Conservation (phyloP, 148 eudicot species). For the Cornus controversa region DNA sequence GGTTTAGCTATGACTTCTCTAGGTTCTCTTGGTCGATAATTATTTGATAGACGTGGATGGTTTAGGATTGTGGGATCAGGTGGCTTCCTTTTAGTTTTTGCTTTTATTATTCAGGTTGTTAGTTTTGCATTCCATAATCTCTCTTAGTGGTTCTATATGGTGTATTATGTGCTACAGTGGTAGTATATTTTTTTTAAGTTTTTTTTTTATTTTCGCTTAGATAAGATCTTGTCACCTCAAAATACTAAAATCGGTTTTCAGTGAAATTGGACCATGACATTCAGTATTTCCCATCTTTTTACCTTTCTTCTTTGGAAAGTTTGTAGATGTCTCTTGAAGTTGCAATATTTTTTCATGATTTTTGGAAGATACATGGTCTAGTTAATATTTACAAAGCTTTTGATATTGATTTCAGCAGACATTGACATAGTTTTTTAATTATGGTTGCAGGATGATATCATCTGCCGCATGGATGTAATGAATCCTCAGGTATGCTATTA, state of each 20-base stretch:
- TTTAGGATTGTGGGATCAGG: not conserved
- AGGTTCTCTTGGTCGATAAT: not conserved
- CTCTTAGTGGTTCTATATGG: not conserved
- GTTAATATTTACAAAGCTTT: not conserved
- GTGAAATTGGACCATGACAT: not conserved
- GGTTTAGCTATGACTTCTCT: not conserved
- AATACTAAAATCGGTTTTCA: not conserved
- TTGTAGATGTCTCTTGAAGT: not conserved
- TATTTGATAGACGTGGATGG: not conserved
- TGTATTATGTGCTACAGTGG: too few relatives aligned
- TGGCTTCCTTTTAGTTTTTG: not conserved
- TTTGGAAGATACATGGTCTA: not conserved
- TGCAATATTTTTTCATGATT: not conserved
- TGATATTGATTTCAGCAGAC: slow-evolving; percentile 3
- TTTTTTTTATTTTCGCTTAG: not conserved
- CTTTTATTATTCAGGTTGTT: not conserved
- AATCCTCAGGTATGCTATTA: slow-evolving; percentile 80
- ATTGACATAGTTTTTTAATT: slow-evolving; percentile 11
- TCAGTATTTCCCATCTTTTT: not conserved
- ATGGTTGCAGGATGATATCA: slow-evolving; percentile 57
- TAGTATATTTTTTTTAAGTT: not conserved
- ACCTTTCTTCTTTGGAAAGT: not conserved
- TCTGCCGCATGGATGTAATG: slow-evolving; percentile 59
- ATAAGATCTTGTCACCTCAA: not conserved
- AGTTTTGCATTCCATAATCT: not conserved